A percentile compares a stretch with the other conserved stretches of the same genome.
These are phyloP conservation scores for Metschnikowia cubensis DNA, from an alignment of 805 yeast genomes.

Conservation along the genomic window DNA sequence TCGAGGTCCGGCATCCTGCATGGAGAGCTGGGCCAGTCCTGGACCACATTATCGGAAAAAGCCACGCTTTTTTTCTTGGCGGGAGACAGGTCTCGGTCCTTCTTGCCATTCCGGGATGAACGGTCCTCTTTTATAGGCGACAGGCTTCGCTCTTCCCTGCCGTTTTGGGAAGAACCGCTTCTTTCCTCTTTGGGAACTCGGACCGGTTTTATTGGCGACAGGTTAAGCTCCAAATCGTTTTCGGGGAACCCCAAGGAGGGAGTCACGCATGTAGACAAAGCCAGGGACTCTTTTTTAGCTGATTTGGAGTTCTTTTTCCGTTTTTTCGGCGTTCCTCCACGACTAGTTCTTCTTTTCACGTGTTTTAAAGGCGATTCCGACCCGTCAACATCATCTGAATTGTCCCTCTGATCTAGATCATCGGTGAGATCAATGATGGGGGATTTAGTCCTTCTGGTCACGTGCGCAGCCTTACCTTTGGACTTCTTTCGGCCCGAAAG, in stretches of 20 bases:
- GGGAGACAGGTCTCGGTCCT: neutral
- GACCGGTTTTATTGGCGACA: constrained; percentile 15
- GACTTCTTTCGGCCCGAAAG: neutral
- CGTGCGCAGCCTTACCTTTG: constrained; percentile 5
- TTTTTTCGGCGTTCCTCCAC: neutral
- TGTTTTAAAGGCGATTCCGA: constrained; percentile 9
- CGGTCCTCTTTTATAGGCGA: neutral
- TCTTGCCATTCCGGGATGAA: no score
- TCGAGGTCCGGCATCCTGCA: constrained; percentile 1
- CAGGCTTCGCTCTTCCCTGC: neutral
- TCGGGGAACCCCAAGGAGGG: neutral
- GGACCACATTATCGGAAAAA: constrained; percentile 36
- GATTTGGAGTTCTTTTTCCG: neutral
- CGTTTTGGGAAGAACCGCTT: neutral
- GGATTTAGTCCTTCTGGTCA: constrained; percentile 4
- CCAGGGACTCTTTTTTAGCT: neutral
- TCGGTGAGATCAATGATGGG: constrained; percentile 17
- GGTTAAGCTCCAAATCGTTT: constrained; percentile 7
- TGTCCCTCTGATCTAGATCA: constrained; percentile 4
- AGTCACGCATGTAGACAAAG: neutral
- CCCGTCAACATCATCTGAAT: neutral
- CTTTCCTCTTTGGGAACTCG: neutral
- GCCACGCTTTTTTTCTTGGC: constrained; percentile 31
- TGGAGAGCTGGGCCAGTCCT: constrained; percentile 31
- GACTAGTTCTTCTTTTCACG: neutral